A percentile compares a stretch with the other conserved stretches of the same genome.
Evolutionary conservation across 1,139 yeast species (phyloP).

Genomic region (Taphrina flavorubra): DNA sequence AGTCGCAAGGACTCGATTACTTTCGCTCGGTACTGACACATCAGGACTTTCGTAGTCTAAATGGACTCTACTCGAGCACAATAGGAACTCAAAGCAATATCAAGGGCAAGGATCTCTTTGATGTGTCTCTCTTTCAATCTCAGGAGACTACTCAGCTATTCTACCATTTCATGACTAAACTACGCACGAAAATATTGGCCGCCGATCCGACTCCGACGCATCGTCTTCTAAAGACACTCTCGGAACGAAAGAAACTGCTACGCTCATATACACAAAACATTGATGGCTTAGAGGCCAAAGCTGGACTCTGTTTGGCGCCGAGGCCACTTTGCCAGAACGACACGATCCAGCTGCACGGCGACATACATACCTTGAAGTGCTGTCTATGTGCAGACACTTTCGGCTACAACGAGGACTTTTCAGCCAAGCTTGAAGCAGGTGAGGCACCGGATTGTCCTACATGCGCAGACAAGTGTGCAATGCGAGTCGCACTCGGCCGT

Average conservation of each 20-base stretch:
- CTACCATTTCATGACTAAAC: conserved; percentile 78
- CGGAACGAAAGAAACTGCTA: conserved; percentile 69
- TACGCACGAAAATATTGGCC: conserved; percentile 64
- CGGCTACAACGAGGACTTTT: conserved; percentile 66
- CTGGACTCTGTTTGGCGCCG: conserved; percentile 49
- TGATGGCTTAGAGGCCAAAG: conserved; percentile 64
- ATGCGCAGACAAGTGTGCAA: conserved; percentile 56
- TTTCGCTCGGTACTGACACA: neutral
- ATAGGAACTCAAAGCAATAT: conserved; percentile 65
- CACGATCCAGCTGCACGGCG: conserved; percentile 68
- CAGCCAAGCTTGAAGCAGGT: conserved; percentile 59
- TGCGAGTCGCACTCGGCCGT: conserved; percentile 65
- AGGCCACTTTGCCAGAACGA: conserved; percentile 38
- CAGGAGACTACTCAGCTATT: conserved; percentile 68
- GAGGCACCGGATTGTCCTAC: conserved; percentile 67
- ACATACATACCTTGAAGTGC: conserved; percentile 74
- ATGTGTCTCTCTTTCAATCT: conserved; percentile 76
- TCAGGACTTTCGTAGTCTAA: conserved; percentile 76
- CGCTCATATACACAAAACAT: conserved; percentile 87
- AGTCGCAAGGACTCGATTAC: conserved; percentile 33
- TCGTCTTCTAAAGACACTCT: conserved; percentile 68
- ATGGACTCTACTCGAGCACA: conserved; percentile 68
- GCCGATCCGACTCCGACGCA: conserved; percentile 89
- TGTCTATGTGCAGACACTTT: conserved; percentile 66
- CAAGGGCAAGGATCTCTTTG: conserved; percentile 89